Conservation (phyloP, 228 moss, liverwort and hornwort species). For the Sphagnum magellanicum region DNA sequence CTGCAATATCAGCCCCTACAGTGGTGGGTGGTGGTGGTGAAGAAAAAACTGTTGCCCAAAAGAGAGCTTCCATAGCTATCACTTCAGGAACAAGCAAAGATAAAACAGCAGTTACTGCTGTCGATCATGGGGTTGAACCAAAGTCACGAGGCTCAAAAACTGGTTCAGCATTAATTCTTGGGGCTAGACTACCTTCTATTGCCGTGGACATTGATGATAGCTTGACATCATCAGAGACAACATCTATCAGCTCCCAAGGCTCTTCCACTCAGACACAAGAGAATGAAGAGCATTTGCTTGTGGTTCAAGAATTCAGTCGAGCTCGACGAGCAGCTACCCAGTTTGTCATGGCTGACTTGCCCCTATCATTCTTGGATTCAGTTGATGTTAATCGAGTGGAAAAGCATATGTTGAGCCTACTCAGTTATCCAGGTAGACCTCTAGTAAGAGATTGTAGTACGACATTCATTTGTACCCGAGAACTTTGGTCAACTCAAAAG, state of each 20-base stretch:
- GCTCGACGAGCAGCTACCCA: constrained; percentile 17
- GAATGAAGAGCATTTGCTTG: constrained; percentile 30
- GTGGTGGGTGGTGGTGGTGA: neutral
- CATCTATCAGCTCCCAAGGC: neutral
- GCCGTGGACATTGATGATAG: constrained; percentile 1
- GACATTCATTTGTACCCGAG: too few species aligned
- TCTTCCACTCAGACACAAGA: constrained; percentile 13
- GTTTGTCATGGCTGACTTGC: neutral
- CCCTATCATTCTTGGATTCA: constrained; percentile 19
- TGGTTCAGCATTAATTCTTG: neutral
- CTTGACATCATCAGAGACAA: neutral
- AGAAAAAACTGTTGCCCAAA: neutral
- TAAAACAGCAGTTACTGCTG: too few species aligned
- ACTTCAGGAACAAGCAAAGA: too few species aligned
- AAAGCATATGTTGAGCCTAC: constrained; percentile 30
- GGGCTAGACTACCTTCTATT: neutral
- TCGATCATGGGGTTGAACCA: too few species aligned
- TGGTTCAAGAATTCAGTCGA: constrained; percentile 61
- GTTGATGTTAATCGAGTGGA: constrained; percentile 32
- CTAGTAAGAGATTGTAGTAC: neutral
- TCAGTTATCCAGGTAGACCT: constrained; percentile 27
- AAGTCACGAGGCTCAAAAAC: neutral
- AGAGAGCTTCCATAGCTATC: neutral
- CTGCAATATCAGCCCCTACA: neutral
- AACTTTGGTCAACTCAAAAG: neutral